Conservation (phyloP, 2,329 filamentous ascomycete genomes). For the Phyllosticta citriasiana region DNA sequence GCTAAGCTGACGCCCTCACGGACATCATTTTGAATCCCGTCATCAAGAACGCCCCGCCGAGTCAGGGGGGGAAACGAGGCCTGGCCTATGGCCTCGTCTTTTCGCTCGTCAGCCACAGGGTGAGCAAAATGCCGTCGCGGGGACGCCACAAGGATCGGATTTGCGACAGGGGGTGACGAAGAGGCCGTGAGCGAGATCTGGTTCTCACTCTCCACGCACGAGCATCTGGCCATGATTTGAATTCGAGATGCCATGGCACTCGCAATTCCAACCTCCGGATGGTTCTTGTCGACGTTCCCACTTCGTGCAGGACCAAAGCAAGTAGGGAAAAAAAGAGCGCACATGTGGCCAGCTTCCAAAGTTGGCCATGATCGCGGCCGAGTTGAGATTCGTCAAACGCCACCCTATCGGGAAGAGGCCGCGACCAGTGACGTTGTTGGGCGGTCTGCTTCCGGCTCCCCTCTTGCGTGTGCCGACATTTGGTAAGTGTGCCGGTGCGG, state of each 20-base stretch:
- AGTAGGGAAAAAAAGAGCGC: not conserved
- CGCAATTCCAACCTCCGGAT: no score
- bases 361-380: not conserved
- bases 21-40: not conserved
- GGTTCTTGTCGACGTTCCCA: not conserved
- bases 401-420: not conserved
- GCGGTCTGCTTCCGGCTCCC: not conserved
- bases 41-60: not conserved
- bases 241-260: no score
- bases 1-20: not conserved
- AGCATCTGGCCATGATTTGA: not conserved
- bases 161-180: not conserved
- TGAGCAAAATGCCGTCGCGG: not conserved
- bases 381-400: not conserved
- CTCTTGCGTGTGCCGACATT: not conserved
- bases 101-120: not conserved
- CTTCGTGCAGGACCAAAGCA: not conserved
- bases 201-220: not conserved
- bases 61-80: not conserved
- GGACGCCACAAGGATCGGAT: not conserved
- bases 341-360: not conserved
- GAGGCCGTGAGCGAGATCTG: not conserved
- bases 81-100: not conserved
- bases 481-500: not conserved
- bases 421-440: slow-evolving; percentile 1